These are phyloP conservation scores for Limnanthes douglasii DNA, from an alignment of 345 rosid species.

Conservation along the genomic window DNA sequence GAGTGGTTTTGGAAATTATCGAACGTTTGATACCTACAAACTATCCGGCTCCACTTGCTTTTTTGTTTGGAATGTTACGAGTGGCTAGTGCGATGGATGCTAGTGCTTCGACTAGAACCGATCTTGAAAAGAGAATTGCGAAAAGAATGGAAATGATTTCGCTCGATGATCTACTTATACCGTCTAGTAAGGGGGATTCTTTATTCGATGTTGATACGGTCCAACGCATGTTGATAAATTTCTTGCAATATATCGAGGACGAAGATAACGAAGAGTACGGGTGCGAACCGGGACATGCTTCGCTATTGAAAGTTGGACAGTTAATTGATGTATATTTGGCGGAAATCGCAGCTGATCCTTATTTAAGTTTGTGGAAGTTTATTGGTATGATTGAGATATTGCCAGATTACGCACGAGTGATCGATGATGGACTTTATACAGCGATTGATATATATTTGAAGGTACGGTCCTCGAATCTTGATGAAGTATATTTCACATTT, in stretches of 20 bases:
- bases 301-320: slow-evolving; percentile 65
- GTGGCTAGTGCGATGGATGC: slow-evolving; percentile 41
- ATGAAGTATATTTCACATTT: too few relatives aligned
- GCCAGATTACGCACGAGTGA: slow-evolving; percentile 64
- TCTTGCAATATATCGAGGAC: slow-evolving; percentile 49
- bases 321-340: slow-evolving; percentile 72
- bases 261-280: slow-evolving; percentile 44
- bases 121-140: slow-evolving; percentile 55
- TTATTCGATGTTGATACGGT: slow-evolving; percentile 64
- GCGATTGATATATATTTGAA: slow-evolving; percentile 73
- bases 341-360: slow-evolving; percentile 80
- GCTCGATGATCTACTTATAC: slow-evolving; percentile 77
- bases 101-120: slow-evolving; percentile 33
- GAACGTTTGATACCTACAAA: slow-evolving; percentile 45
- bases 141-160: slow-evolving; percentile 42
- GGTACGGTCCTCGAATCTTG: too few relatives aligned
- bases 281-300: slow-evolving; percentile 42
- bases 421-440: slow-evolving; percentile 73
- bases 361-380: slow-evolving; percentile 55
- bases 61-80: slow-evolving; percentile 72
- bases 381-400: slow-evolving; percentile 48
- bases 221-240: slow-evolving; percentile 45
- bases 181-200: slow-evolving; percentile 52
- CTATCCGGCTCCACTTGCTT: slow-evolving; percentile 42
- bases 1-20: slow-evolving; percentile 43